Percentiles rank a stretch among this genome's conserved stretches.
phyloP scores from a whole-genome alignment of 2,329 filamentous ascomycete species.

The Gliomastix tumulicola region DNA sequence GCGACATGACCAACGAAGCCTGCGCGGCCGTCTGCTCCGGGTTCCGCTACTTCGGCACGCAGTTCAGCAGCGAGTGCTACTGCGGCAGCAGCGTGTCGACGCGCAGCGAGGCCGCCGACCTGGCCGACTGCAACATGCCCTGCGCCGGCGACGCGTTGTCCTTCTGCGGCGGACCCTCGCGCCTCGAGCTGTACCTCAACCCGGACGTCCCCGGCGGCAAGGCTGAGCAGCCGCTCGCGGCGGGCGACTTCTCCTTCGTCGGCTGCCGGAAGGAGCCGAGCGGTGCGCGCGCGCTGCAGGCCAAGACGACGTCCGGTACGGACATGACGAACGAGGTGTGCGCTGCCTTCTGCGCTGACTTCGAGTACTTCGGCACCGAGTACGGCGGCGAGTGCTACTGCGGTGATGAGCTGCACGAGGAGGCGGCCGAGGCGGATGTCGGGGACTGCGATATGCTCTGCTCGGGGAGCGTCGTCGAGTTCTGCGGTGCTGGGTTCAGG shows the following conservation, averaged over 20 bases:
- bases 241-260: conserved; percentile 21
- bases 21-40: conserved; percentile 24
- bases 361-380: conserved; percentile 26
- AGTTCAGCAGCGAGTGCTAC: conserved; percentile 31
- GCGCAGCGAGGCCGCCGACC: conserved; percentile 15
- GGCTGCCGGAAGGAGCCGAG: conserved; percentile 28
- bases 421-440: conserved; percentile 16
- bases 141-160: conserved; percentile 22
- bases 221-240: conserved; percentile 21
- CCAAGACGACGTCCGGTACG: conserved; percentile 11
- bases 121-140: conserved; percentile 24
- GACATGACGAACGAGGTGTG: conserved; percentile 25
- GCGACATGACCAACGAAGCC: conserved; percentile 22
- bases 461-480: conserved; percentile 24
- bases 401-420: conserved; percentile 18
- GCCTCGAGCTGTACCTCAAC: conserved; percentile 24
- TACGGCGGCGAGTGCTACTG: conserved; percentile 30
- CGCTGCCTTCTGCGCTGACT: conserved; percentile 20
- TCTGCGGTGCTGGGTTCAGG: conserved; percentile 30
- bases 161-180: conserved; percentile 24
- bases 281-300: conserved; percentile 21
- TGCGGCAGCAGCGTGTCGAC: conserved; percentile 22
- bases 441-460: conserved; percentile 33
- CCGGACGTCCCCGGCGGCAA: conserved; percentile 12
- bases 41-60: conserved; percentile 32